Evolutionary conservation across 2,329 filamentous ascomycete genomes (phyloP), one percentile per base, ranked within the genome.

Genomic region (Zopfia rhizophila): DNA sequence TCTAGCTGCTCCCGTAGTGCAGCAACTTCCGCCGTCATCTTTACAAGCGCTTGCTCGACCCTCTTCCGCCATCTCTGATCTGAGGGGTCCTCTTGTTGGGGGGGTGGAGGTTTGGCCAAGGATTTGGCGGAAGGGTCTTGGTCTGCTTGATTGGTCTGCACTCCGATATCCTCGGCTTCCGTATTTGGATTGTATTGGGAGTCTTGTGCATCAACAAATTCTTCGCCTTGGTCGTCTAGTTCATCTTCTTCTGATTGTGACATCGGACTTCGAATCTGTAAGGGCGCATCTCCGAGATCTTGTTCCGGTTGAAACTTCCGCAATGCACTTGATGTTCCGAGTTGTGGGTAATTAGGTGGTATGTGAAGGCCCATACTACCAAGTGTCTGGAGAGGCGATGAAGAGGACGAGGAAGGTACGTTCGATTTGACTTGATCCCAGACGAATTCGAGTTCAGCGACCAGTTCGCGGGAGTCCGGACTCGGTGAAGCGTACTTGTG

Each of bases 381-480:
- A 19, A 74, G 58, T 12, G 72, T 68, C 27, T 69, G 72, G 13
- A 68, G 52, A 2, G 72, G 68, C 13, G 62, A 73, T 4, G 62
- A 81, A 69, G 27, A 85, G 75, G 25, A 72, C 0, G 87, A 85
- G 13, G 87, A 84, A 8, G 84, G 72, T 7, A 79, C 84, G 62
- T 93, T 97, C 59, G 88, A 88, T 72, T 94, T 96, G 61, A 99
- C 93, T 71, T 97, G 94, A 60, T 97, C 91, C 94, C 94, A 99
- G 27, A 99, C 93, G 63, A 97, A 99, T 74, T 99, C 94, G n/a
- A 99, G 83, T 72, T 99, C 94, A 7, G 86, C 82, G 25, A 97
- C 92, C 27, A 99, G 81, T 72, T 96, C 92, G 48, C 87, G 83
- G 6, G 91, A 91, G 68, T 96, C 91, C 36, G 87, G 82, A 13